These are phyloP conservation scores for Pyronema omphalodes DNA, from an alignment of 495 filamentous ascomycete genomes.

Conservation along the genomic window DNA sequence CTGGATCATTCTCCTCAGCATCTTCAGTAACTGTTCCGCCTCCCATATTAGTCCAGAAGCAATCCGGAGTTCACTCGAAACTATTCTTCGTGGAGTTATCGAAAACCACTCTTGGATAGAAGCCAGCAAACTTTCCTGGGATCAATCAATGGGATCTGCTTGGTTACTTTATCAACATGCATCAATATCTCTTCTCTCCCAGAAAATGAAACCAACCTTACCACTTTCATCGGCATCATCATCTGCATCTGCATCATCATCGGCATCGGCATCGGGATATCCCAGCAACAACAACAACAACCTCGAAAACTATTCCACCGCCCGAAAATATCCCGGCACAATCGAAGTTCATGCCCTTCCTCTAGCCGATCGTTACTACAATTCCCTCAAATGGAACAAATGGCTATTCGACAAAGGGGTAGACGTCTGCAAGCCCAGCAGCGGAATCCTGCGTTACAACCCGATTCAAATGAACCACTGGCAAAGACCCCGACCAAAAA, in stretches of 20 bases:
- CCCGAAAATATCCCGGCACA: not conserved
- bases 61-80: slow-evolving; percentile 16
- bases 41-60: slow-evolving; percentile 21
- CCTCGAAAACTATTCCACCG: not conserved
- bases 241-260: too few species aligned
- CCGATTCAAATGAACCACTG: too few species aligned
- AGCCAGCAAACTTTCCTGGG: slow-evolving; percentile 12
- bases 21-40: slow-evolving; percentile 23
- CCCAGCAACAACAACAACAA: too few species aligned
- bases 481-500: not conserved
- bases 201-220: not conserved
- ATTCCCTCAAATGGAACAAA: slow-evolving; percentile 13
- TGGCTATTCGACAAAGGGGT: slow-evolving; percentile 20
- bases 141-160: slow-evolving; percentile 1
- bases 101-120: slow-evolving; percentile 10
- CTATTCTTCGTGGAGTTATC: slow-evolving; percentile 14
- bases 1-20: slow-evolving; percentile 21
- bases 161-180: not conserved
- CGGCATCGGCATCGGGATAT: too few species aligned
- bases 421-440: slow-evolving; percentile 8
- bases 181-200: not conserved
- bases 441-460: slow-evolving; percentile 11
- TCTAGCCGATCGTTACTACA: slow-evolving; percentile 16
- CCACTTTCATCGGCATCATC: not conserved
- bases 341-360: slow-evolving; percentile 3